phyloP scores from a whole-genome alignment of 163 green algal genomes.

The Trebouxiophyceae sp. region DNA sequence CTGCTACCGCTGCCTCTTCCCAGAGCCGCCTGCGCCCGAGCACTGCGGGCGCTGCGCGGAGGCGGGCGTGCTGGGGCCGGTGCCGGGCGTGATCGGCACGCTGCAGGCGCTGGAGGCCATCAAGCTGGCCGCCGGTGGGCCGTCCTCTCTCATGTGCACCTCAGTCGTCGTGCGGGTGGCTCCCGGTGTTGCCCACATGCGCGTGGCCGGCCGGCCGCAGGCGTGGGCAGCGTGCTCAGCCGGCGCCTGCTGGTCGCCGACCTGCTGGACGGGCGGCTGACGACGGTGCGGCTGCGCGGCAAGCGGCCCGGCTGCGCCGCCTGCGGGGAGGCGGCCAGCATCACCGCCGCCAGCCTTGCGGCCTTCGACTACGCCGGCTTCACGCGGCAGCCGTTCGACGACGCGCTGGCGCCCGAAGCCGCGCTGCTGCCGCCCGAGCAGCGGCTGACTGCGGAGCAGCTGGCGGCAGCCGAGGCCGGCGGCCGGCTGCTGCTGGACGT shows the following conservation, averaged over 20 bases:
- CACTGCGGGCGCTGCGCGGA: conserved; percentile 84
- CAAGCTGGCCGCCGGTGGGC: conserved; percentile 63
- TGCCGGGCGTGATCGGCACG: conserved; percentile 88
- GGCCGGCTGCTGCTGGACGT: conserved; percentile 66
- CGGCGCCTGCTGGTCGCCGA: conserved; percentile 74
- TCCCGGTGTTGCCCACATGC: neutral
- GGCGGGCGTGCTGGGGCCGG: conserved; percentile 82
- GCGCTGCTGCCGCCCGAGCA: conserved; percentile 34
- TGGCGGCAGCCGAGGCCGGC: neutral
- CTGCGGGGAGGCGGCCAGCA: conserved; percentile 50
- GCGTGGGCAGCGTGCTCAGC: conserved; percentile 46
- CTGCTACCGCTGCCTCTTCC: conserved; percentile 95
- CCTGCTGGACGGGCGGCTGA: conserved; percentile 48
- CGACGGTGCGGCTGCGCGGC: conserved; percentile 66
- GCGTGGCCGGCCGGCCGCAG: neutral
- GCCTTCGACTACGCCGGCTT: conserved; percentile 75
- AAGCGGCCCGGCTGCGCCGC: conserved; percentile 45
- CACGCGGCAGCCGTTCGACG: conserved; percentile 52
- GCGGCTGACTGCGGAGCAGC: conserved; percentile 25
- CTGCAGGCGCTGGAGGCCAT: conserved; percentile 87
- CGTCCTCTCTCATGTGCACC: no score
- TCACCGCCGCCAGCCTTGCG: conserved; percentile 45
- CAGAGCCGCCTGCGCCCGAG: conserved; percentile 56
- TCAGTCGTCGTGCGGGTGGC: no score
- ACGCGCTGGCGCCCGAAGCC: conserved; percentile 28